Evolutionary conservation across 169 alveolate species (phyloP), one percentile per base, ranked within the genome.

Genomic region (Eimeria maxima): DNA sequence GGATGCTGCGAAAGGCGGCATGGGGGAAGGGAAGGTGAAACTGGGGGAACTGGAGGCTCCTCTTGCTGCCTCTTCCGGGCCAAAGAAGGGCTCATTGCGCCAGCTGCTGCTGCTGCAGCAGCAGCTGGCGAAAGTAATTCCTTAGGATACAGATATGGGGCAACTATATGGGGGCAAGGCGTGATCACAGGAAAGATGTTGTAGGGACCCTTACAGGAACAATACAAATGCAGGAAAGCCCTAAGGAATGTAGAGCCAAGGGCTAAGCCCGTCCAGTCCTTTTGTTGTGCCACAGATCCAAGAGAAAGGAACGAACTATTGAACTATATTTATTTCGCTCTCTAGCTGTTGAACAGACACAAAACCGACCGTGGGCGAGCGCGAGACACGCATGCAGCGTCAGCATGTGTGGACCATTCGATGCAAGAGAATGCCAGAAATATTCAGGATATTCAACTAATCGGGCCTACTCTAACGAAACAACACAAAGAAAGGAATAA

Each of bases 21-120:
- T 45, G 91, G 57, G 55, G 91, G 74, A 29, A 83, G 74, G 57
- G 91, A 57, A 60, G 55, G 53, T 8, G 74, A 53, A 20, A 45
- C 67, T 47, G 88, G 67, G 65, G 91, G 76, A 83, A 83, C 45
- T 4, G 74, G 53, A 53, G 91, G 91, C 73, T 55, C 91, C 76
- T 53, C 42, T 76, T 83, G 91, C 14, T 83, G 91, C 91, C 91
- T 83, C 73, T 83, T 24, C 18, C 91, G 91, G 16, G 91, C 74
- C 67, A 38, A 33, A 53, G 91, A 27, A 4, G 91, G 22, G 53
- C 38, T 83, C 91, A 83, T 55, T 60, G 71, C 76, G 42, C 44
- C 91, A 83, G 76, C 91, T 33, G 74, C 91, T 47, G 91, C 91
- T 55, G 76, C 27, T 6, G 88, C 88, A n/a, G 67, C 88, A 42